These are phyloP conservation scores for Rhizoctonia solani DNA, from an alignment of 1,284 basidiomycete genomes.

Conservation along the genomic window DNA sequence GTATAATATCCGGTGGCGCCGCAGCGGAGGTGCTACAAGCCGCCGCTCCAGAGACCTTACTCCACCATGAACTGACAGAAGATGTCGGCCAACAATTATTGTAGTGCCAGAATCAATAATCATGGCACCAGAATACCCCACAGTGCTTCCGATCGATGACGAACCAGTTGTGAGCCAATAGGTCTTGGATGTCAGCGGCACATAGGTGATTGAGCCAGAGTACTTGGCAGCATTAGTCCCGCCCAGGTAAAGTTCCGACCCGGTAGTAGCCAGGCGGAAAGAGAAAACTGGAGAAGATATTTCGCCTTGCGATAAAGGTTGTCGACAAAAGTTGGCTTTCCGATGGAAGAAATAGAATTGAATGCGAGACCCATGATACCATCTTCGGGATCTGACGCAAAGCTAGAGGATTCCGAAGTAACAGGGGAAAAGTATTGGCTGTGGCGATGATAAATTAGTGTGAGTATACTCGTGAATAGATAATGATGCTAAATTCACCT, in stretches of 20 bases:
- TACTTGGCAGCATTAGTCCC: slow-evolving; percentile 51
- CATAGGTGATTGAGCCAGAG: slow-evolving; percentile 49
- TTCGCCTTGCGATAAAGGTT: slow-evolving; percentile 44
- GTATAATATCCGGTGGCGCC: slow-evolving; percentile 35
- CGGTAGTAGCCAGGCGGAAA: slow-evolving; percentile 58
- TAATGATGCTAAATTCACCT: neutral
- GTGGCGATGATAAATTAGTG: neutral
- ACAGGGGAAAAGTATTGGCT: slow-evolving; percentile 30
- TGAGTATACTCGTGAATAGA: neutral
- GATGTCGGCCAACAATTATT: slow-evolving; percentile 38
- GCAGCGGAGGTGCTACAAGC: slow-evolving; percentile 33
- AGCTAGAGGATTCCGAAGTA: slow-evolving; percentile 21
- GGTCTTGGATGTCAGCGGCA: slow-evolving; percentile 25
- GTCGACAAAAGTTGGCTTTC: slow-evolving; percentile 35
- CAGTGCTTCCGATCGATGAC: slow-evolving; percentile 19
- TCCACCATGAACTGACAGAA: slow-evolving; percentile 38
- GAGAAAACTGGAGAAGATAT: slow-evolving; percentile 54
- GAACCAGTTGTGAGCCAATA: slow-evolving; percentile 33
- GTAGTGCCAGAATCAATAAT: slow-evolving; percentile 42
- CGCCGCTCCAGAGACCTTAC: slow-evolving; percentile 40
- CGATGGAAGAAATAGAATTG: slow-evolving; percentile 39
- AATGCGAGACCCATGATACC: slow-evolving; percentile 41
- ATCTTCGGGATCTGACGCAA: slow-evolving; percentile 38
- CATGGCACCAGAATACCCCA: slow-evolving; percentile 35
- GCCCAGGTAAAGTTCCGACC: slow-evolving; percentile 63